These are phyloP conservation scores for Solanum pinnatisectum DNA, from an alignment of 257 asterid genomes.

Conservation along the genomic window DNA sequence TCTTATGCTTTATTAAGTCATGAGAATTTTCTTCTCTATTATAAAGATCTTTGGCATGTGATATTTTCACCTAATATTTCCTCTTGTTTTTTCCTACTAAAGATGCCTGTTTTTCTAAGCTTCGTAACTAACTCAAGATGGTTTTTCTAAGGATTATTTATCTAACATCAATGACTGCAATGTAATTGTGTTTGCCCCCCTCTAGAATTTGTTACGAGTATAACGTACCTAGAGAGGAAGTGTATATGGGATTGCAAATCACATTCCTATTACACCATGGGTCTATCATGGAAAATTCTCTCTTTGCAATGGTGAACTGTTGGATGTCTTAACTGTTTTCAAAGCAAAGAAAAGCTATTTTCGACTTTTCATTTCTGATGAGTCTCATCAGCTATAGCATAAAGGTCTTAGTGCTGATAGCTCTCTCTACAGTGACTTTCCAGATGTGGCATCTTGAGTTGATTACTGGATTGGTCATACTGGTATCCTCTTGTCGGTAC, in stretches of 20 bases:
- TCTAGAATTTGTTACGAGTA: not conserved
- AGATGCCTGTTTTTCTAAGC: too few species aligned
- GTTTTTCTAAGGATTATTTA: too few species aligned
- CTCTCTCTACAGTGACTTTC: conserved; percentile 42
- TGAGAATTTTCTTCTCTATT: too few species aligned
- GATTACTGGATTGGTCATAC: conserved; percentile 56
- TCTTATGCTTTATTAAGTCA: too few species aligned
- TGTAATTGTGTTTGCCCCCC: too few species aligned
- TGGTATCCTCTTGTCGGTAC: conserved; percentile 68
- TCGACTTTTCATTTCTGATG: not conserved
- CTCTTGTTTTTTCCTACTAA: too few species aligned
- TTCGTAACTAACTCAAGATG: too few species aligned
- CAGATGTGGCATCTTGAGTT: conserved; percentile 71
- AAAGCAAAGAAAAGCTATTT: not conserved
- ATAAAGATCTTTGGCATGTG: too few species aligned
- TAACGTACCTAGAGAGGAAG: not conserved
- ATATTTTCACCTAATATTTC: too few species aligned
- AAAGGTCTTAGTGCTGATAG: not conserved
- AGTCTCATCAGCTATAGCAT: not conserved
- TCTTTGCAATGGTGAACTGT: not conserved
- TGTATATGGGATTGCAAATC: not conserved
- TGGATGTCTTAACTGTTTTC: not conserved
- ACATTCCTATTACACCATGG: not conserved
- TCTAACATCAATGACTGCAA: too few species aligned
- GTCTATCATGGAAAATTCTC: not conserved